Conservation (phyloP, 139 green algal species). For the Picochlorum sp. region DNA sequence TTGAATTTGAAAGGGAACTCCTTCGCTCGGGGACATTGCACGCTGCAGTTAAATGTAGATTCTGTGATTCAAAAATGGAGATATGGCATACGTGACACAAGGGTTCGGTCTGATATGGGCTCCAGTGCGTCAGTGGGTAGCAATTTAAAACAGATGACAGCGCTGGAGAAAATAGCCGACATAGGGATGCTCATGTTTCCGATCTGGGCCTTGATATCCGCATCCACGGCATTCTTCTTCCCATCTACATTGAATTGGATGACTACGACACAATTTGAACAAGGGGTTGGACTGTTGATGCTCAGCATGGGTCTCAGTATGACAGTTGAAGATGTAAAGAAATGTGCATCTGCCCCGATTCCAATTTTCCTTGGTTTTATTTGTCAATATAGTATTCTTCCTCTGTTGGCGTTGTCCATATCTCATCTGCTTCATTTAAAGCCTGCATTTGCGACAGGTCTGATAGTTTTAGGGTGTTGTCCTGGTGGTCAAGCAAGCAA, state of each 20-base stretch:
- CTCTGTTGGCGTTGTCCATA: conserved; percentile 47
- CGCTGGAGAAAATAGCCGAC: conserved; percentile 37
- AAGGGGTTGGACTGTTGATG: conserved; percentile 66
- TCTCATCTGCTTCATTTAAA: conserved; percentile 35
- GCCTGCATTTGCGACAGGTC: conserved; percentile 39
- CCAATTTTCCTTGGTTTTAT: conserved; percentile 59
- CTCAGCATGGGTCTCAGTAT: conserved; percentile 76
- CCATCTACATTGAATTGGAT: conserved; percentile 32
- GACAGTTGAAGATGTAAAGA: conserved; percentile 67
- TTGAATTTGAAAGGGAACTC: too few species aligned
- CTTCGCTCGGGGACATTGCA: too few species aligned
- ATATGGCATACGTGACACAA: too few species aligned
- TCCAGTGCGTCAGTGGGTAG: too few species aligned
- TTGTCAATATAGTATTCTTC: conserved; percentile 59
- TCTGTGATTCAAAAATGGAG: too few species aligned
- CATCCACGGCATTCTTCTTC: conserved; percentile 2
- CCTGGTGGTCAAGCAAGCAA: conserved; percentile 68
- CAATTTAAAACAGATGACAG: neutral
- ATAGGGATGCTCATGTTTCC: conserved; percentile 66
- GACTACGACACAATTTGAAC: conserved; percentile 54
- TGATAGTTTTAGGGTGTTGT: conserved; percentile 74
- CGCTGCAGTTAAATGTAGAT: too few species aligned
- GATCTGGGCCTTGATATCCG: conserved; percentile 41
- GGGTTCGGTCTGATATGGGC: too few species aligned
- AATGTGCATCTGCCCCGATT: conserved; percentile 44